Conservation (phyloP, 2,329 filamentous ascomycete species). For the Zasmidium citrigriseum region DNA sequence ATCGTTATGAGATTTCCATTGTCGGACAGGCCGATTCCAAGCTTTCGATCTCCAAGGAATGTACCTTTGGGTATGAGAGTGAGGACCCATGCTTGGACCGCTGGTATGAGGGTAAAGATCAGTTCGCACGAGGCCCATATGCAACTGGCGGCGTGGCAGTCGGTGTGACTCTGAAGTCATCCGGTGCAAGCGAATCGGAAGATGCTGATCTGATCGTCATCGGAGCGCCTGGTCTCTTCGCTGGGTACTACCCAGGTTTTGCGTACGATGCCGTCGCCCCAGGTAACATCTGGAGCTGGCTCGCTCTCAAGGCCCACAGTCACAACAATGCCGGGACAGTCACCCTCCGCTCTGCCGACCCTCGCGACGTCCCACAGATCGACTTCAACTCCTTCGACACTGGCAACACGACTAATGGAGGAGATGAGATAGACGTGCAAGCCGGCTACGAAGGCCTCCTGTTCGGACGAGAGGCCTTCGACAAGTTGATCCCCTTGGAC, state of each 20-base stretch:
- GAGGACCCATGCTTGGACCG: slow-evolving; percentile 45
- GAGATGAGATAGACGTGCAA: slow-evolving; percentile 42
- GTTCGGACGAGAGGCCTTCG: slow-evolving; percentile 43
- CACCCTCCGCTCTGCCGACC: slow-evolving; percentile 60
- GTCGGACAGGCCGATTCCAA: slow-evolving; percentile 46
- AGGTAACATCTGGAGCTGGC: slow-evolving; percentile 50
- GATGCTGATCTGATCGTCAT: slow-evolving; percentile 58
- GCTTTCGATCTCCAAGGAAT: slow-evolving; percentile 39
- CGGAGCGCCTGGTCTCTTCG: slow-evolving; percentile 56
- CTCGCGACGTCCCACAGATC: slow-evolving; percentile 64
- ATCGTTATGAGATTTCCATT: slow-evolving; percentile 59
- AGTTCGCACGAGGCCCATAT: slow-evolving; percentile 44
- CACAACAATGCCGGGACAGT: slow-evolving; percentile 64
- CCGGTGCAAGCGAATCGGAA: slow-evolving; percentile 40
- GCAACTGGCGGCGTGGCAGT: slow-evolving; percentile 56
- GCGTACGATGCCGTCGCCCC: slow-evolving; percentile 46
- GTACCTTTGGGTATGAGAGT: slow-evolving; percentile 35
- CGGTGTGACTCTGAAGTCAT: slow-evolving; percentile 43
- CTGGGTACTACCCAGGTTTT: slow-evolving; percentile 59
- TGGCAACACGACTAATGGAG: slow-evolving; percentile 39
- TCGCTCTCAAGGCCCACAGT: slow-evolving; percentile 62
- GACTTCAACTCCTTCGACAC: slow-evolving; percentile 61
- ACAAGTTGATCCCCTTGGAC: slow-evolving; percentile 42
- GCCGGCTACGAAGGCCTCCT: slow-evolving; percentile 58
- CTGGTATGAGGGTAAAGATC: slow-evolving; percentile 41